Base-by-base conservation (phyloP, 2,329 filamentous ascomycete species). In the Golovinomyces cichoracearum region DNA sequence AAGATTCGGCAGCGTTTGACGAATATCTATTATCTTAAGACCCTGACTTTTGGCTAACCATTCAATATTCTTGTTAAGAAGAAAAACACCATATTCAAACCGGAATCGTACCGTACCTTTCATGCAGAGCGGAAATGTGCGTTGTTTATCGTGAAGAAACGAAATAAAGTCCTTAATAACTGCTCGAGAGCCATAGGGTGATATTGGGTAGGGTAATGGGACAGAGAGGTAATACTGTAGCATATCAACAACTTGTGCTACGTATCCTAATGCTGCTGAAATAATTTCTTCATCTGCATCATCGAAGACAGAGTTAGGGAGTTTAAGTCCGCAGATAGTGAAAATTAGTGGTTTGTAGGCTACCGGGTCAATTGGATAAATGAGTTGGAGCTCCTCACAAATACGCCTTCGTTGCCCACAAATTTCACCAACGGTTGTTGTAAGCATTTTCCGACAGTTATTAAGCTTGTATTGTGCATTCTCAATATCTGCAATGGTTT, bases 61-160 rank as follows among this genome's bases (percentile, higher is more conserved):
- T 56, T 95, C 86, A 49, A 98, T 86, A 59, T 95, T 69, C 64
- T 95, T 94, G 66, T 95, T 95, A 13, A 98, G 71, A n/a, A 95
- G 67, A 57, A 95, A 98, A 60, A 93, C 90, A 10, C 71, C 90
- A 61, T 95, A 98, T 57, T 95, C 88, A 62, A 95, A 95, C 2
- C 88, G 78, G 65, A 88, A 95, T 42, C 85, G 76, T 0, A 84
- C 75, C 2, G 74, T 72, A 58, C 73, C 71, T 54, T 71, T n/a
- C 65, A 81, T 63, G 62, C 86, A 86, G 0, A 98, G 70, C 0
- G 90, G 90, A 57, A 93, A 98, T 5, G 76, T 77, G 42, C 77
- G 72, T 49, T 73, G 64, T 5, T 60, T 58, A 33, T 61, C 60
- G 45, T 53, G 50, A 5, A 75, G 62, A 23, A 71, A 65, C 19